These are phyloP conservation scores for Camptophora hylomeconis DNA, from an alignment of 2,329 filamentous ascomycete genomes.

Conservation along the genomic window DNA sequence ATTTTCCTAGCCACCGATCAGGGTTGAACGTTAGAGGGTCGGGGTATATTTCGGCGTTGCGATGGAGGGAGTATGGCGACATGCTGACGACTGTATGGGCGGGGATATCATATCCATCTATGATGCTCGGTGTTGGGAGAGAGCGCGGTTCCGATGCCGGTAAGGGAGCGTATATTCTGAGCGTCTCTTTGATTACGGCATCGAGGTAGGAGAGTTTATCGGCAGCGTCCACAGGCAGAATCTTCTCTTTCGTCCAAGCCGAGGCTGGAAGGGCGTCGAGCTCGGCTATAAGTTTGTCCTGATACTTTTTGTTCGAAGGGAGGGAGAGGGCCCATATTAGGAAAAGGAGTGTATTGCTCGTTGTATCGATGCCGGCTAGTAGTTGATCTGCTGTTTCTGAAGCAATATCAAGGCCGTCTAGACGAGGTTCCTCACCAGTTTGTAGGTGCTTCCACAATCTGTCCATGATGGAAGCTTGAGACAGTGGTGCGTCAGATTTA, in stretches of 20 bases:
- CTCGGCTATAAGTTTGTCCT: slow-evolving; percentile 34
- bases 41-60: slow-evolving; percentile 31
- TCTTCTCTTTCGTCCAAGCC: slow-evolving; percentile 25
- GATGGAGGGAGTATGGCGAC: slow-evolving; percentile 24
- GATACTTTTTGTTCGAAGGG: slow-evolving; percentile 28
- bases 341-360: slow-evolving; percentile 39
- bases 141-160: slow-evolving; percentile 36
- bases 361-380: slow-evolving; percentile 40
- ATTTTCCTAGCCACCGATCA: slow-evolving; percentile 14
- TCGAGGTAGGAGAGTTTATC: slow-evolving; percentile 32
- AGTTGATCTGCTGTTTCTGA: slow-evolving; percentile 42
- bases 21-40: slow-evolving; percentile 34
- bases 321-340: slow-evolving; percentile 37
- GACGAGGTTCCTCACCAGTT: slow-evolving; percentile 14
- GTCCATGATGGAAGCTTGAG: slow-evolving; percentile 16
- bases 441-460: slow-evolving; percentile 14
- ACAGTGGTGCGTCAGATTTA: slow-evolving; percentile 15
- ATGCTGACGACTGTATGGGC: slow-evolving; percentile 20
- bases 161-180: slow-evolving; percentile 36
- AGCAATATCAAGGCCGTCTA: slow-evolving; percentile 36
- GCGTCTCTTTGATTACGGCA: slow-evolving; percentile 36
- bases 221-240: no score
- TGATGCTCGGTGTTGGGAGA: slow-evolving; percentile 19
- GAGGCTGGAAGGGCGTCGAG: slow-evolving; percentile 18
- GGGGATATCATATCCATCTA: slow-evolving; percentile 24